Evolutionary conservation across 2,329 filamentous ascomycete species (phyloP).

Genomic region (Colletotrichum endophyticum): DNA sequence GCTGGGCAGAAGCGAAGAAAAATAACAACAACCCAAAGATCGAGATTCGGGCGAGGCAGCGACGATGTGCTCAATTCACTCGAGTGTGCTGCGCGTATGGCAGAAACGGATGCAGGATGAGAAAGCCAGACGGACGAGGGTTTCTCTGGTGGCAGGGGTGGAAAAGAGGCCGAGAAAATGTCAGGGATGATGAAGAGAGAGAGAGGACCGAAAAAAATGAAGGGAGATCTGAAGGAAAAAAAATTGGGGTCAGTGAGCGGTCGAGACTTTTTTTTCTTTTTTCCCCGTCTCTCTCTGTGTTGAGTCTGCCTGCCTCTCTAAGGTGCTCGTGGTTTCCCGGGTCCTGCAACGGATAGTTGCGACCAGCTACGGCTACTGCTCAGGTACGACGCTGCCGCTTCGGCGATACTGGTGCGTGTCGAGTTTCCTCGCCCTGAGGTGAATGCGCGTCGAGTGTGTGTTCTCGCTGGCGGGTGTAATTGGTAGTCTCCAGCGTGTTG

Average conservation of each 20-base stretch:
- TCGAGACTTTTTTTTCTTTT: neutral
- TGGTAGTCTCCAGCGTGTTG: neutral
- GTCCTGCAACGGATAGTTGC: neutral
- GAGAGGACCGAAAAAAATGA: constrained; percentile 12
- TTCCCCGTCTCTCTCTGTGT: neutral
- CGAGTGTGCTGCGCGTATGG: neutral
- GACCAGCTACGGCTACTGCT: neutral
- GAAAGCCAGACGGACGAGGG: neutral
- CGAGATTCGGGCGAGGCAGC: neutral
- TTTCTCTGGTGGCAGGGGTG: neutral
- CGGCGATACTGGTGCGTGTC: neutral
- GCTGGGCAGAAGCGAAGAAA: neutral
- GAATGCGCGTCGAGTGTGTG: neutral
- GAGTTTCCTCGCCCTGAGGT: neutral
- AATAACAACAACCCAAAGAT: neutral
- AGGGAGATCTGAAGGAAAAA: constrained; percentile 13
- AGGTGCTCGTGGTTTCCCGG: neutral
- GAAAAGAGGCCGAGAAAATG: constrained; percentile 2
- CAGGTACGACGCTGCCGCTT: neutral
- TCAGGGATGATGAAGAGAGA: constrained; percentile 16
- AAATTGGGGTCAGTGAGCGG: constrained; percentile 14
- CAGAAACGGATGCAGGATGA: neutral
- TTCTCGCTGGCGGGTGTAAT: neutral
- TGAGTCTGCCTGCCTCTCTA: neutral
- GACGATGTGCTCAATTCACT: neutral